Base-by-base conservation (phyloP, 805 yeast genomes). In the Yamadazyma endophytica region DNA sequence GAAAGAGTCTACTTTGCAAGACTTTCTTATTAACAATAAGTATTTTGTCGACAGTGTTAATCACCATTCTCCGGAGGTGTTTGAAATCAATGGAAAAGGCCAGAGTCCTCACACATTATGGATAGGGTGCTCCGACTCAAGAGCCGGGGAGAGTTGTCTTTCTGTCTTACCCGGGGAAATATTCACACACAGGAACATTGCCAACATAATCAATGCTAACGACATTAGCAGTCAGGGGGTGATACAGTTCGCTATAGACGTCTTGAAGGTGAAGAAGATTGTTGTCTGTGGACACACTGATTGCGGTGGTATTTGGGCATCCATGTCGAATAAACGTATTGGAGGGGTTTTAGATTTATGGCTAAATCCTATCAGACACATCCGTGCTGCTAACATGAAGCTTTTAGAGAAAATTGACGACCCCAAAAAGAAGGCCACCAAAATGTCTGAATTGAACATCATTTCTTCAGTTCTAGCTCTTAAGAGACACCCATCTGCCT, bases 121-220 rank as follows among this genome's bases (percentile, higher is more conserved):
- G 89, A 82, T 89, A 38, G 95, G 96, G 3, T 89, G 97, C 54
- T 80, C 94, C 3, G 97, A 89, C 55, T 85, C 96, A 2, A 77
- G 97, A 46, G 82, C 85, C 35, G 83, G 88, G 42, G 97, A 89
- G 52, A 68, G 72, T 25, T 77, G 86, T 33, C 68, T 87, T 16
- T 67, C 79, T 5, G 77, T 87, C n/a, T 63, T 77, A 15, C 96
- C 96, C 1, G 97, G 97, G 31, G 96, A 89, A 55, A 75, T 87
- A 5, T 89, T 89, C 62, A 82, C 88, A 3, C 84, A 84, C 52
- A 76, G 96, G 52, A 87, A 87, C 48, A 84, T 89, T 37, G 96
- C 95, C 29, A 89, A 89, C 55, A 65, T 80, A 21, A 70, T 88
- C 31, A 72, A 77, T 33, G 68, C 81, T 16, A 74, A 77, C 34